Conservation (phyloP, 2,329 filamentous ascomycete species). For the Nemania abortiva region DNA sequence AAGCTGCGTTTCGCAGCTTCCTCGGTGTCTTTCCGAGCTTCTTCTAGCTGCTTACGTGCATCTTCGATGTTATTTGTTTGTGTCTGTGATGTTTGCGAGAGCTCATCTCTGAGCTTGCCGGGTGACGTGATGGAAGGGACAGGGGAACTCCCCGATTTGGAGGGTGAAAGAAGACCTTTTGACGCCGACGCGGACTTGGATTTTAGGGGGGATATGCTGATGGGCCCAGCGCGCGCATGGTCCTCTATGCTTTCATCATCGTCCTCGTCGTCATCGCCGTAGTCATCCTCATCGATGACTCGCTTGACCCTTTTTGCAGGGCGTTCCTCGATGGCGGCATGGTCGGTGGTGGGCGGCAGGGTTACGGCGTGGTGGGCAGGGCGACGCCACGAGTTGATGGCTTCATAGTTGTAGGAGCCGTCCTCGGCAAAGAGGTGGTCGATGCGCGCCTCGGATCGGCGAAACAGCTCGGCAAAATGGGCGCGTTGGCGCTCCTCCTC, state of each 20-base stretch:
- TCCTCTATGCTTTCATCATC: conserved; percentile 64
- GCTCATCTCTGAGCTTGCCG: conserved; percentile 67
- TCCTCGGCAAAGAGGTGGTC: conserved; percentile 76
- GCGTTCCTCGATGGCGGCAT: conserved; percentile 69
- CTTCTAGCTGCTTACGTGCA: conserved; percentile 91
- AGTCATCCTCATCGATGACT: conserved; percentile 85
- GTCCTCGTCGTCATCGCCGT: conserved; percentile 84
- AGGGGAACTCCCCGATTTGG: conserved; percentile 76
- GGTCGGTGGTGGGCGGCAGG: conserved; percentile 68
- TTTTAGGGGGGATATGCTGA: conserved; percentile 64
- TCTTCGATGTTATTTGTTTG: conserved; percentile 82
- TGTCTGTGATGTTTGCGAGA: conserved; percentile 53
- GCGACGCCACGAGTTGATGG: conserved; percentile 66
- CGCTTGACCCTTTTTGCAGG: conserved; percentile 80
- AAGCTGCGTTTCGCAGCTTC: conserved; percentile 91
- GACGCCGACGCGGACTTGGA: conserved; percentile 62
- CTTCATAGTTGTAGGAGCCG: conserved; percentile 64
- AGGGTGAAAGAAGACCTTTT: conserved; percentile 73
- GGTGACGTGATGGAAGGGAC: conserved; percentile 72
- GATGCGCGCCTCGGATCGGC: conserved; percentile 81
- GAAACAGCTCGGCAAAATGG: conserved; percentile 82
- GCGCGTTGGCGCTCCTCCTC: conserved; percentile 79
- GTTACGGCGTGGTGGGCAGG: conserved; percentile 56
- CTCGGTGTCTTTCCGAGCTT: conserved; percentile 90
- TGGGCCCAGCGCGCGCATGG: conserved; percentile 27